Conservation (phyloP, 2,329 filamentous ascomycete species). For the Blumeria hordei region DNA sequence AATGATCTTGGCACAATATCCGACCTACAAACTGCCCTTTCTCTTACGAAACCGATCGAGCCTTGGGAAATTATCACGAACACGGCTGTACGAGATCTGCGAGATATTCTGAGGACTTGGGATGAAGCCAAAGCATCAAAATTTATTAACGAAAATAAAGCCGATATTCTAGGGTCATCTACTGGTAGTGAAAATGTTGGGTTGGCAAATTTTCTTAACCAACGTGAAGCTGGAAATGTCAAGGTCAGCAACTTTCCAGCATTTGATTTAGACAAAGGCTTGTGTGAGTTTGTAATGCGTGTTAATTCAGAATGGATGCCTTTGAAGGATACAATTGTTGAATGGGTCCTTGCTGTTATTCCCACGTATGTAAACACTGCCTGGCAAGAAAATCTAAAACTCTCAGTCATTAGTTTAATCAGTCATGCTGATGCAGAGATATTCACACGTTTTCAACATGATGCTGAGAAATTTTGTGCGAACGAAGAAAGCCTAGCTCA, state of each 20-base stretch:
- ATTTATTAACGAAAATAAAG: slow-evolving; percentile 12
- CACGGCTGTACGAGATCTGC: slow-evolving; percentile 16
- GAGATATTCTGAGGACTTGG: slow-evolving; percentile 16
- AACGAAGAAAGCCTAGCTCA: slow-evolving; percentile 15
- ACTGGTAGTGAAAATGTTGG: slow-evolving; percentile 17
- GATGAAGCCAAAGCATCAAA: slow-evolving; percentile 17
- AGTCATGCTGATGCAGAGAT: slow-evolving; percentile 26
- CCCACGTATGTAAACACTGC: slow-evolving; percentile 26
- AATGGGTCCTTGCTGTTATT: slow-evolving; percentile 28
- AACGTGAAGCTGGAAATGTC: slow-evolving; percentile 31
- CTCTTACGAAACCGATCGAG: slow-evolving; percentile 5
- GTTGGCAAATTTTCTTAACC: slow-evolving; percentile 37
- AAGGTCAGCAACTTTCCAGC: slow-evolving; percentile 21
- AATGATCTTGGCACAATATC: slow-evolving; percentile 12
- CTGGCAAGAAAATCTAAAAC: slow-evolving; percentile 34
- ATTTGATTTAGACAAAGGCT: slow-evolving; percentile 28
- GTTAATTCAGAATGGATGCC: slow-evolving; percentile 27
- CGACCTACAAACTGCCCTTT: slow-evolving; percentile 10
- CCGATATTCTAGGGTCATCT: slow-evolving; percentile 14
- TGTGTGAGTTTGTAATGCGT: slow-evolving; percentile 25
- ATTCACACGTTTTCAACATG: slow-evolving; percentile 21
- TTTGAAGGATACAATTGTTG: slow-evolving; percentile 31
- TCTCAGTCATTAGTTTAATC: slow-evolving; percentile 27
- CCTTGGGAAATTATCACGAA: slow-evolving; percentile 8
- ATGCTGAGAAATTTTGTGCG: slow-evolving; percentile 14